Base-by-base conservation (phyloP, 352 stramenopile species). In the Globisporangium heterothallicum region DNA sequence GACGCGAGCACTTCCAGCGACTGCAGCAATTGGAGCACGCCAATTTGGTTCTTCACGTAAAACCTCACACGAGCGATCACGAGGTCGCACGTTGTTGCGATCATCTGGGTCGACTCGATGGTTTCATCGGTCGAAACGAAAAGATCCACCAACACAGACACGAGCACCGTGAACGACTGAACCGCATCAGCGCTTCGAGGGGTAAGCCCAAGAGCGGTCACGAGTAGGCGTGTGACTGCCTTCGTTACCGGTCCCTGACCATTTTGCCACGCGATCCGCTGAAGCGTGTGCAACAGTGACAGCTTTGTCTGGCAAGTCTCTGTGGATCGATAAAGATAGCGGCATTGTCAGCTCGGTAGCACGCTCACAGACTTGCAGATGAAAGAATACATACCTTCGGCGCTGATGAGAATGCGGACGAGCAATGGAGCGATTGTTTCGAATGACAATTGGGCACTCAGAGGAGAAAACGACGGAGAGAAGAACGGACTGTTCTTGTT, bases 1-100 rank as follows among this genome's bases (percentile, higher is more conserved):
- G 38, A 42, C 12, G 62, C 57, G 22, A 88, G 62, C 27, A 68
- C 64, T 9, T 55, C 47, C 4, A 88, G 54, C 3, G 61, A 49
- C 47, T 86, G 74, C 16, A 88, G 48, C 21, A 84, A 56, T 18
- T 65, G 29, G n/a, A 82, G 19, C 19, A 74, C 64, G 19, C 68
- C 59, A 12, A 71, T 46, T 9, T 80, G 26, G 18, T 59, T 55
- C 21, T 27, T 12, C 6, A 75, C 45, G 12, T 78, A 64, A 43
- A 72, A 63, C 1, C 42, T 35, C 14, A 70, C 48, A 22, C 56
- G 58, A 6, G 3, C 60, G 30, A 53, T 57, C 21, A 50, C 22
- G 13, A 52, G 56, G 26, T 52, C 32, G n/a, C 56, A 57, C 13
- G 45, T 29, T 19, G 35, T 26, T 2, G 25, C 41, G 16, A 62